Evolutionary conservation across 306 rosid species (phyloP).

Genomic region (Medicago lupulina): DNA sequence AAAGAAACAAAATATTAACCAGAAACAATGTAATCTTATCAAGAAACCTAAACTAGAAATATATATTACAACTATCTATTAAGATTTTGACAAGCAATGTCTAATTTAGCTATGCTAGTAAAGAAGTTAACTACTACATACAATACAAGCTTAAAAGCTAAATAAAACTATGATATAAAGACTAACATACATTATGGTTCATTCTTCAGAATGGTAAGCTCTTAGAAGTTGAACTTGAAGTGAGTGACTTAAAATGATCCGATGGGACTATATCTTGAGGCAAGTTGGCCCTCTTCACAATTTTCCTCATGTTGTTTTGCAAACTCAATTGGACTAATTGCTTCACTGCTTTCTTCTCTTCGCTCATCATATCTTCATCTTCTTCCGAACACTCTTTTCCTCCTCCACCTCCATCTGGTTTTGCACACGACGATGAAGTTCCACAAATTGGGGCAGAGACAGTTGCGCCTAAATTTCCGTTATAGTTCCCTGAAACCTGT

Average conservation of each 20-base stretch:
- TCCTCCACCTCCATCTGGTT: conserved; percentile 46
- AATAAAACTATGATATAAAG: conserved; percentile 44
- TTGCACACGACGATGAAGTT: conserved; percentile 63
- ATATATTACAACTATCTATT: conserved; percentile 43
- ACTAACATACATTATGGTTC: conserved; percentile 57
- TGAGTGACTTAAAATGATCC: conserved; percentile 85
- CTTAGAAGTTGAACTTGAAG: conserved; percentile 86
- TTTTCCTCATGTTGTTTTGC: conserved; percentile 93
- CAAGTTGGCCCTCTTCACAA: conserved; percentile 89
- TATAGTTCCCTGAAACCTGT: conserved; percentile 62
- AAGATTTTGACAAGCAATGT: conserved; percentile 43
- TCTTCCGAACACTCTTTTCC: conserved; percentile 56
- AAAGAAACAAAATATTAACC: conserved; percentile 3
- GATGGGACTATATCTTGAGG: conserved; percentile 90
- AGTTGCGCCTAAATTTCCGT: conserved; percentile 56
- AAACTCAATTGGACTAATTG: conserved; percentile 88
- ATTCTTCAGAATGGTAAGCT: conserved; percentile 85
- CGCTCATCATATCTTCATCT: conserved; percentile 80
- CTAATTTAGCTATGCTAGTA: conserved; percentile 44
- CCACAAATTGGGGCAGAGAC: conserved; percentile 88
- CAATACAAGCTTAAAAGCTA: conserved; percentile 42
- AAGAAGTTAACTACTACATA: conserved; percentile 35
- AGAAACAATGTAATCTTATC: conserved; percentile 16
- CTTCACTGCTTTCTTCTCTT: conserved; percentile 93
- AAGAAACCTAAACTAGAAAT: conserved; percentile 23